phyloP scores from a whole-genome alignment of 257 asterid species.

The Salvia splendens region DNA sequence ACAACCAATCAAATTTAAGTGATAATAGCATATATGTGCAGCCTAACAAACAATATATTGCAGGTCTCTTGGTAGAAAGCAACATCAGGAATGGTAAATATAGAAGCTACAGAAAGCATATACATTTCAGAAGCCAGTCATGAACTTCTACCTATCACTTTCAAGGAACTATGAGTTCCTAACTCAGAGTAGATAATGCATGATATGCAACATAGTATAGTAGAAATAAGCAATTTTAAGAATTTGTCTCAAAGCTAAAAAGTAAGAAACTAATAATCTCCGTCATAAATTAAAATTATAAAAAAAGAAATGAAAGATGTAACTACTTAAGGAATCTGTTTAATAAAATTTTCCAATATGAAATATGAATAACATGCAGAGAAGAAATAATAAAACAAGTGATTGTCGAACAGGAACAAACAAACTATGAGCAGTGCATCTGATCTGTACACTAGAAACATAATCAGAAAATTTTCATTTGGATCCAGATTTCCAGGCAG shows the following conservation, averaged over 20 bases:
- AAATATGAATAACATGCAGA: slow-evolving; percentile 13
- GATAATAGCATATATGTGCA: background rate
- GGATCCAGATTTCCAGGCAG: slow-evolving; percentile 11
- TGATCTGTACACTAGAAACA: slow-evolving; percentile 14
- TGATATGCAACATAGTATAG: background rate
- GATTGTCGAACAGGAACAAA: slow-evolving; percentile 1
- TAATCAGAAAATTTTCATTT: slow-evolving; percentile 3
- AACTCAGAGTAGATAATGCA: background rate
- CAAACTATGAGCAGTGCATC: slow-evolving; percentile 9
- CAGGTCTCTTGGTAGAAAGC: slow-evolving; percentile 12
- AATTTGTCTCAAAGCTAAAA: slow-evolving; percentile 1
- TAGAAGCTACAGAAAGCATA: background rate
- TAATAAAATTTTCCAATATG: background rate
- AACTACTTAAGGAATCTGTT: slow-evolving; percentile 21
- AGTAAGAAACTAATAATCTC: slow-evolving; percentile 15
- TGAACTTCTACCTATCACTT: no score
- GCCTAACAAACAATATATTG: slow-evolving; percentile 4
- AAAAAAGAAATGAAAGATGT: slow-evolving; percentile 15
- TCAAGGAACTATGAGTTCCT: no score
- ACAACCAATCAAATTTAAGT: background rate
- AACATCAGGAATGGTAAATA: background rate
- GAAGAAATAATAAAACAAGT: background rate
- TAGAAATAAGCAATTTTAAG: background rate
- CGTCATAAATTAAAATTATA: slow-evolving; percentile 5
- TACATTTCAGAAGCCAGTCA: slow-evolving; percentile 15